Evolutionary conservation across 805 yeast species (phyloP), one percentile per base, ranked within the genome.

Genomic region (Candida glaebosa): DNA sequence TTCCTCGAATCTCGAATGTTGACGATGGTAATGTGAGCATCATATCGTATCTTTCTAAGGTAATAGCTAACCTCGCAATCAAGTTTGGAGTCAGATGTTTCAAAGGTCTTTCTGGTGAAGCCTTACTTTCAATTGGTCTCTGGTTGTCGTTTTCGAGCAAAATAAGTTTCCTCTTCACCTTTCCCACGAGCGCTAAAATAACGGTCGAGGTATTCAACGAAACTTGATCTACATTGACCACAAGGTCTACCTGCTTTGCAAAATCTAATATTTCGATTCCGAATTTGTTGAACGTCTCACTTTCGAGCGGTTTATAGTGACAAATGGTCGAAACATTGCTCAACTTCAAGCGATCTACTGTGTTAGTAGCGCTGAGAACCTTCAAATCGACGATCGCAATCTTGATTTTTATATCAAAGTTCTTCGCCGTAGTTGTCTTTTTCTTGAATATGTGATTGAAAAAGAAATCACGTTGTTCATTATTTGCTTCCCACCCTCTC

Each of bases 401-500:
- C 30, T 4, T 9, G 9, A 17, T 10, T n/a, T 35, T 22, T 14
- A 35, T 10, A 20, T n/a, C 14, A 22, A 35, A 12, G 8, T 18
- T 20, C n/a, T 35, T 20, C 4, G 14, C 14, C 5, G 15, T 6
- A 4, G 17, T 7, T 3, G 7, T 34, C n/a, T 39, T 33, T 14
- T 33, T 36, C 15, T 28, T 22, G 33, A 51, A 54, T 6, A 53
- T 39, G 5, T 37, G 17, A 18, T 52, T 50, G 28, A 58, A 52
- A 46, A 57, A 53, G 10, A 37, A 33, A 28, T 42, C 42, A 37
- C 63, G 44, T 42, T 56, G 54, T 7, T 39, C 39, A 12, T 45
- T 45, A 24, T 80, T 71, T 34, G 85, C 82, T 52, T 91, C 99
- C 97, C 98, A 90, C 44, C 81, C 79, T 68, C 97, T 78, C 97